Base-by-base conservation (phyloP, 306 rosid genomes). In the Pyrus communis region DNA sequence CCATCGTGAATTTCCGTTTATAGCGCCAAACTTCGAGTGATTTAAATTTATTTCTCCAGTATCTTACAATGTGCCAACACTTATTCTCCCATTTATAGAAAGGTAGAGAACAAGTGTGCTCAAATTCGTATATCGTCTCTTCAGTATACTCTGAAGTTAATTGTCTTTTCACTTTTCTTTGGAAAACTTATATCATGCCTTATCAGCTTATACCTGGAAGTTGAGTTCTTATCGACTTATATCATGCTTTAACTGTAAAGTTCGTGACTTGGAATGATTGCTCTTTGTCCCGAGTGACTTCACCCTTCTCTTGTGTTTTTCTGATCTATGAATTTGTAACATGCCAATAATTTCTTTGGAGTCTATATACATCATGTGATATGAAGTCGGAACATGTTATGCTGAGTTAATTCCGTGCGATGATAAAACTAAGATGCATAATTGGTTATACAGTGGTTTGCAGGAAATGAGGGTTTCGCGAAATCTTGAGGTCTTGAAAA, bases 401-500 rank as follows among this genome's bases (percentile, higher is more conserved):
- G 25, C 49, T 38, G n/a, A 18, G 78, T 45, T 55, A 66, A 75
- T 45, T 67, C 38, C 22, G 61, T 81, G 76, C 60, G 75, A 66
- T 42, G 54, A 3, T 21, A 33, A 30, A 64, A 27, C 14, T 15
- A 68, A 27, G 23, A 38, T 25, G 23, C 69, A 69, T 73, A 64
- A 77, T 49, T 81, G 30, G 64, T 58, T 45, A 55, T 83, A 63
- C 81, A 55, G 23, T 73, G 23, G 35, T 79, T 67, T 75, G 69
- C 85, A 92, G 93, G 89, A 73, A 75, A 88, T 95, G 98, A 84
- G 86, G 80, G 80, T 78, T 71, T 78, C 76, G 11, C 79, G 87
- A 84, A 85, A 65, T 67, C 97, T 95, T 38, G 91, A 92, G 87
- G 91, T 92, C 45, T 90, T 91, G 96, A 95, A 88, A 84, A 76